Conservation (phyloP, 352 stramenopile genomes). For the Phytophthora vignae region DNA sequence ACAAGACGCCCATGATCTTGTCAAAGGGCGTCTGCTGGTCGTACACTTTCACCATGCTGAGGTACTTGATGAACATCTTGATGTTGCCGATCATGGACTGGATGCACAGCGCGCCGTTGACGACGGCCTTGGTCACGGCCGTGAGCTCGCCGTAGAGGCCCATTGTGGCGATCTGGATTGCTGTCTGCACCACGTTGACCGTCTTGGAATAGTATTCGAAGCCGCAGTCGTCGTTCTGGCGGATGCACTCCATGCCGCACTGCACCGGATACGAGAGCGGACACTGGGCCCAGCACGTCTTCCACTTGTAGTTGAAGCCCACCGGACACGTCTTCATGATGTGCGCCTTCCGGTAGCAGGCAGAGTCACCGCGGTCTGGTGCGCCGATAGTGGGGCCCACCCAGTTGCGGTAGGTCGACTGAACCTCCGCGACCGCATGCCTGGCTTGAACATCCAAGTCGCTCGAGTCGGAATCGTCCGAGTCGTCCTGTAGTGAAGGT, state of each 20-base stretch:
- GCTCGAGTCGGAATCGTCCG: not conserved
- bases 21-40: conserved; percentile 19
- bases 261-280: conserved; percentile 55
- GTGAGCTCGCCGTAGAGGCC: conserved; percentile 43
- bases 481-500: not conserved
- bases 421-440: conserved; percentile 25
- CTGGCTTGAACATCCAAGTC: not conserved
- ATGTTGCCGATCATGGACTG: conserved; percentile 36
- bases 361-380: conserved; percentile 26
- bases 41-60: conserved; percentile 17
- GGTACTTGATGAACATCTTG: conserved; percentile 29
- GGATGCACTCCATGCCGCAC: conserved; percentile 60
- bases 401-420: conserved; percentile 37
- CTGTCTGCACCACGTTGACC: conserved; percentile 35
- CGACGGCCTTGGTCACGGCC: conserved; percentile 18
- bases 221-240: conserved; percentile 45
- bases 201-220: conserved; percentile 46
- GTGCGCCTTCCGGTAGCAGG: conserved; percentile 35
- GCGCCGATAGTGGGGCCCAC: conserved; percentile 36
- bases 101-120: conserved; percentile 18
- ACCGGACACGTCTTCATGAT: conserved; percentile 39
- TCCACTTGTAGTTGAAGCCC: conserved; percentile 43
- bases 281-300: conserved; percentile 60
- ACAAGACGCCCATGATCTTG: conserved; percentile 26
- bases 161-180: conserved; percentile 34